Conservation (phyloP, 352 stramenopile genomes). For the Aphanomyces cochlioides region DNA sequence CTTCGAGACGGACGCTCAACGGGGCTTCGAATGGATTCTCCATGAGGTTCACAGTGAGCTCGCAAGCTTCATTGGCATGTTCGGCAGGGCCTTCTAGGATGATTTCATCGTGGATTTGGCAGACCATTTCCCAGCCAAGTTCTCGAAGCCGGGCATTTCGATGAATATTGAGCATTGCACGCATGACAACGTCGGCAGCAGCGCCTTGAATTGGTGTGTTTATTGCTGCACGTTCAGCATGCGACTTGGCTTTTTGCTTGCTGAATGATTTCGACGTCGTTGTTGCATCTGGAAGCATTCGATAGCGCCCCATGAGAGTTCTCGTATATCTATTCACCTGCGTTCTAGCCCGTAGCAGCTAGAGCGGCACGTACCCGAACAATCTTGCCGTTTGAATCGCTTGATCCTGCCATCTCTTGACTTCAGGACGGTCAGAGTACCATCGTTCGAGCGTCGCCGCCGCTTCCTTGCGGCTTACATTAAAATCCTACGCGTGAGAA, state of each 20-base stretch:
- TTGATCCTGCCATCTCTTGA: conserved; percentile 91
- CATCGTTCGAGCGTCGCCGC: conserved; percentile 91
- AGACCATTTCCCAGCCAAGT: conserved; percentile 97
- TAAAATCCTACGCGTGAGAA: conserved; percentile 47
- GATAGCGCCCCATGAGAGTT: conserved; percentile 97
- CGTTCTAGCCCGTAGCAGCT: not conserved
- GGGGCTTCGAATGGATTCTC: conserved; percentile 94
- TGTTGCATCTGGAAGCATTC: conserved; percentile 93
- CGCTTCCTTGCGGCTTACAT: conserved; percentile 73
- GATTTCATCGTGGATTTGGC: conserved; percentile 99
- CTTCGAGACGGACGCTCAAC: conserved; percentile 85
- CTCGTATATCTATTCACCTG: conserved; percentile 59
- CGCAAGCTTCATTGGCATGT: conserved; percentile 88
- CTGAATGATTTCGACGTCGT: conserved; percentile 51
- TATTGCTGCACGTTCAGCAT: conserved; percentile 95
- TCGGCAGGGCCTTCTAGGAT: conserved; percentile 99
- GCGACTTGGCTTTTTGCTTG: conserved; percentile 67
- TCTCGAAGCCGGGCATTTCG: conserved; percentile 86
- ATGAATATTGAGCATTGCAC: conserved; percentile 98
- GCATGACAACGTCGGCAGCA: conserved; percentile 98
- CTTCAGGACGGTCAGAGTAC: conserved; percentile 92
- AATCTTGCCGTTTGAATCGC: conserved; percentile 86
- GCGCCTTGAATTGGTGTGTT: conserved; percentile 99
- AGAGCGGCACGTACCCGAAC: conserved; percentile 49
- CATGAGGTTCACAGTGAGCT: conserved; percentile 92